Conservation (phyloP, 805 yeast genomes). For the Wickerhamomyces subpelliculosus region DNA sequence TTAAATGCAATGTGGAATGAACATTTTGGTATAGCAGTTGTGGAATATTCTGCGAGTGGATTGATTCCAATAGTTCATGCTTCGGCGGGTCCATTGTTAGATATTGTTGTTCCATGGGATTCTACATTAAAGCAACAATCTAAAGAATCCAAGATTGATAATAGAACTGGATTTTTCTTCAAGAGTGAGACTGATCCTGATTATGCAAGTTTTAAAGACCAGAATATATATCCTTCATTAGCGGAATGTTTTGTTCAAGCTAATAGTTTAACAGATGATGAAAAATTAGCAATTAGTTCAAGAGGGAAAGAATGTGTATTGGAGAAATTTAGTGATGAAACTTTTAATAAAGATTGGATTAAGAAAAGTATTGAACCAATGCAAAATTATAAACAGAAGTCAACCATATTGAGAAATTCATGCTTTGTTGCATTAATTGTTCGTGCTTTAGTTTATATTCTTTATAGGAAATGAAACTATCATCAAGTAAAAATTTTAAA, state of each 20-base stretch:
- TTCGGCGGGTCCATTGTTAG: constrained; percentile 90
- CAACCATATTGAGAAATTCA: too few species aligned
- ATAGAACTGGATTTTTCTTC: constrained; percentile 76
- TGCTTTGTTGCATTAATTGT: too few species aligned
- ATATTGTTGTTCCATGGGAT: constrained; percentile 65
- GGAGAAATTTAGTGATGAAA: constrained; percentile 54
- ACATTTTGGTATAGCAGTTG: constrained; percentile 97
- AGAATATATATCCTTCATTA: constrained; percentile 38
- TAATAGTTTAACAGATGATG: constrained; percentile 29
- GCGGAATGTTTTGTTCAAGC: constrained; percentile 40
- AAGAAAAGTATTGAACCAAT: constrained; percentile 12
- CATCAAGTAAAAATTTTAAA: too few species aligned
- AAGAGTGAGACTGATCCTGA: constrained; percentile 70
- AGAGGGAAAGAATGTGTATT: constrained; percentile 39
- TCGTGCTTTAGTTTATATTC: too few species aligned
- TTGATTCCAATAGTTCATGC: constrained; percentile 87
- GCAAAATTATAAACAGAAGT: too few species aligned
- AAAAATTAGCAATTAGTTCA: constrained; percentile 34
- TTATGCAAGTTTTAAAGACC: constrained; percentile 22
- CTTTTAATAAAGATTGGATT: constrained; percentile 53
- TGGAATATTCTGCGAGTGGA: constrained; percentile 84
- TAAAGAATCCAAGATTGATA: constrained; percentile 25
- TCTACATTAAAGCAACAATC: constrained; percentile 20
- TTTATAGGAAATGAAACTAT: too few species aligned
- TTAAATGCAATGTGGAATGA: constrained; percentile 99